A percentile compares a stretch with the other conserved stretches of the same genome.
phyloP scores from a whole-genome alignment of 1,139 yeast species.

The Pichia sp. region DNA sequence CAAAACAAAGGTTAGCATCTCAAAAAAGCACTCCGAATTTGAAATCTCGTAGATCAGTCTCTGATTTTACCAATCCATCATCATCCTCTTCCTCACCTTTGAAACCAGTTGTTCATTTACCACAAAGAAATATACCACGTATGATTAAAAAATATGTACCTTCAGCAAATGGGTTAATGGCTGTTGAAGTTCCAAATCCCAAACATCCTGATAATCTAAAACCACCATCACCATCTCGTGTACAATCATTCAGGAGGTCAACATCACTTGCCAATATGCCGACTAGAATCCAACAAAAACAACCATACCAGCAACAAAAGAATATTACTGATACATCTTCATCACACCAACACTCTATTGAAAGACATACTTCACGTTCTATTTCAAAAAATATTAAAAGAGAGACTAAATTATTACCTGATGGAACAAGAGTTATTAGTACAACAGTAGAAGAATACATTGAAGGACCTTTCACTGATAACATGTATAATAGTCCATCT shows the following conservation, averaged over 20 bases:
- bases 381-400: constrained; percentile 8
- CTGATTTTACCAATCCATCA: constrained; percentile 11
- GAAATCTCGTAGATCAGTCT: constrained; percentile 14
- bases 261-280: constrained; percentile 5
- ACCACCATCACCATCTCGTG: constrained; percentile 14
- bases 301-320: too few relatives aligned
- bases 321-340: too few relatives aligned
- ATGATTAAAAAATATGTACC: constrained; percentile 42
- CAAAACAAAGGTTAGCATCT: constrained; percentile 11
- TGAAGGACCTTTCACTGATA: constrained; percentile 8
- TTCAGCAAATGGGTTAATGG: constrained; percentile 40
- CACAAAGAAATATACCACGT: constrained; percentile 12
- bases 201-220: constrained; percentile 19
- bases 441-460: constrained; percentile 14
- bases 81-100: neutral
- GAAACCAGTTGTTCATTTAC: neutral
- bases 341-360: neutral
- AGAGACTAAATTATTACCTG: constrained; percentile 13
- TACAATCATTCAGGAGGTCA: constrained; percentile 8
- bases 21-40: constrained; percentile 15
- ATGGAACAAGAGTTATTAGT: constrained; percentile 17
- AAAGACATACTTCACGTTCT: constrained; percentile 1
- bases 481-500: constrained; percentile 7
- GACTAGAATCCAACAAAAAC: neutral
- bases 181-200: constrained; percentile 40